phyloP scores from a whole-genome alignment of 768 basidiomycete species.

The Boletus tomentosulus region DNA sequence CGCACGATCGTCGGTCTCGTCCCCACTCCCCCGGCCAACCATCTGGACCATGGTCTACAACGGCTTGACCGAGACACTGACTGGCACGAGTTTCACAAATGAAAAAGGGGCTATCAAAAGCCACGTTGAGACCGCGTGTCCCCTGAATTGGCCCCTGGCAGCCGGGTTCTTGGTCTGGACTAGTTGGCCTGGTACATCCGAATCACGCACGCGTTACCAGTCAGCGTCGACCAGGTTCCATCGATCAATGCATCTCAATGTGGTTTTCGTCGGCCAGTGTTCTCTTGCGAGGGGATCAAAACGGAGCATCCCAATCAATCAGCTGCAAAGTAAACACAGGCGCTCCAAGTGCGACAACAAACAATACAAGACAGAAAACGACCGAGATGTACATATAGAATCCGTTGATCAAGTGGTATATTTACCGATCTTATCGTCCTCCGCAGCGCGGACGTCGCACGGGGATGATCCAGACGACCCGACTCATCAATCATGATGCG shows the following conservation, averaged over 20 bases:
- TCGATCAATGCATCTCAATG: too few relatives aligned
- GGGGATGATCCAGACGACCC: too few relatives aligned
- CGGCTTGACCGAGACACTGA: neutral
- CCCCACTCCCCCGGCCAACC: neutral
- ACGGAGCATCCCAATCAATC: neutral
- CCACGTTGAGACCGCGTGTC: neutral
- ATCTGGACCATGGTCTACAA: neutral
- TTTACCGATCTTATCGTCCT: too few relatives aligned
- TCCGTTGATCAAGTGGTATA: neutral
- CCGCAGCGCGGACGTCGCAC: too few relatives aligned
- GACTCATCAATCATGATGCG: neutral
- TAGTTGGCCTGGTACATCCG: neutral
- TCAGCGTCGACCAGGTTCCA: neutral
- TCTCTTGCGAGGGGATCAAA: neutral
- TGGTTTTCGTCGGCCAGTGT: neutral
- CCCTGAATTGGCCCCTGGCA: neutral
- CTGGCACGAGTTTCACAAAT: too few relatives aligned
- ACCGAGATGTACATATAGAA: neutral
- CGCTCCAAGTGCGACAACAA: neutral
- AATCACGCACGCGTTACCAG: neutral
- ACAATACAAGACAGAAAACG: too few relatives aligned
- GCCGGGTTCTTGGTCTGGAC: neutral
- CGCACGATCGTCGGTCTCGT: neutral
- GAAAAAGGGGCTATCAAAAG: neutral
- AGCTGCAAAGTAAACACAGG: too few relatives aligned